Evolutionary conservation across 2,329 filamentous ascomycete species (phyloP), one percentile per base, ranked within the genome.

Genomic region (Hortaea sp.): DNA sequence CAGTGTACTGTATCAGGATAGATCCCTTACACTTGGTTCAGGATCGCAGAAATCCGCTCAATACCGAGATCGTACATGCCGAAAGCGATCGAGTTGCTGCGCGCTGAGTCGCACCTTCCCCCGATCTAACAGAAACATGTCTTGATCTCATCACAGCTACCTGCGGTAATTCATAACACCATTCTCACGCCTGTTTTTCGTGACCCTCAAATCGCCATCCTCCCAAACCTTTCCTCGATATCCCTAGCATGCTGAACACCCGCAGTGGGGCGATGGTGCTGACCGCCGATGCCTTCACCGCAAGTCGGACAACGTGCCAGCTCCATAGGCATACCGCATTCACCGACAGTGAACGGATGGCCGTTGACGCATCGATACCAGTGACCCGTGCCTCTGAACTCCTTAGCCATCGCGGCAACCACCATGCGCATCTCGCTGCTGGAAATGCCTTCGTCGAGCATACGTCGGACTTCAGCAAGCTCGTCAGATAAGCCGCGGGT

Each of bases 261-360:
- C 10, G 58, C 64, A 0, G 66, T 72, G n/a, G 71, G 49, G 6
- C 6, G 44, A 58, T 84, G 78, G 35, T 71, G 7, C 40, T 54
- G 57, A 0, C 82, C 81, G 2, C 81, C 81, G 29, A 85, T 71
- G 0, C 61, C 50, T 1, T 69, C 69, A 1, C 69, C 73, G 52
- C 82, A 87, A 51, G 85, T 74, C 0, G 82, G 80, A 53, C 83
- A 87, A 1, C 61, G 61, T 1, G 80, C 73, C 12, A 56, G 45
- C 58, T 85, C 50, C 77, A 83, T 82, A 0, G 81, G 77, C 71
- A 78, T 77, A 55, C 67, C 71, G 49, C 70, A 69, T 29, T 65
- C 60, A 39, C 52, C 53, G 27, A 56, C 39, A 1, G 56, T 56
- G 47, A 68, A 66, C 1, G 76, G 73, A 56, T 82, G 76, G 1